Evolutionary conservation across 2,329 filamentous ascomycete species (phyloP), one percentile per base, ranked within the genome.

Genomic region (Pyrenophora tritici-repentis): DNA sequence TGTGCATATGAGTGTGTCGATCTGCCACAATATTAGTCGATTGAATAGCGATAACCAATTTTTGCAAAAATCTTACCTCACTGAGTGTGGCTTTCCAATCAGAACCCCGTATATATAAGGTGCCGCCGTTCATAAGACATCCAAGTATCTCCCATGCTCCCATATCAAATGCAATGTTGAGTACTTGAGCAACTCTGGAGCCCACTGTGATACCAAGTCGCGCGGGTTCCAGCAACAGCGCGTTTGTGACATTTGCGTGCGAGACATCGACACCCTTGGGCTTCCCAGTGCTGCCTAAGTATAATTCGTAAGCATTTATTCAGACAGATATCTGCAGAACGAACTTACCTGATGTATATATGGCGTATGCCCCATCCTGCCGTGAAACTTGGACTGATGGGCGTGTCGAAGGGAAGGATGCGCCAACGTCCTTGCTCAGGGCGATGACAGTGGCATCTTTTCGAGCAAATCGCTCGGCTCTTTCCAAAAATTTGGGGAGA

Each of bases 91-190:
- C 67, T 33, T 75, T 68, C 82, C 81, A 84, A 34, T 75, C 67
- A 1, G 78, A 76, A 1, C 79, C 80, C 36, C 82, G 74, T 37
- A 83, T 71, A 37, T 81, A 72, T 40, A 85, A 70, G 3, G 81
- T 83, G 3, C 82, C 82, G 18, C 82, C 82, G 37, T 84, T 85
- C 68, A 81, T 81, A n/a, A 85, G 68, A 41, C 78, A 79, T 1
- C 75, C 77, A 10, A 85, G 76, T 12, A 85, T 80, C 55, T 85
- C 83, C 83, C 83, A 85, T 7, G 82, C 81, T 14, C 80, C 81
- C 82, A 85, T 85, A 58, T 86, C 83, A 55, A 85, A 85, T 36
- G 80, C 80, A 36, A 85, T 78, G 52, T 81, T 84, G 29, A 85
- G 73, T 9, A 84, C 73, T 49, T 83, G 81, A 4, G 79, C 81